phyloP scores from a whole-genome alignment of 345 rosid species.

The Ailanthus altissimus region DNA sequence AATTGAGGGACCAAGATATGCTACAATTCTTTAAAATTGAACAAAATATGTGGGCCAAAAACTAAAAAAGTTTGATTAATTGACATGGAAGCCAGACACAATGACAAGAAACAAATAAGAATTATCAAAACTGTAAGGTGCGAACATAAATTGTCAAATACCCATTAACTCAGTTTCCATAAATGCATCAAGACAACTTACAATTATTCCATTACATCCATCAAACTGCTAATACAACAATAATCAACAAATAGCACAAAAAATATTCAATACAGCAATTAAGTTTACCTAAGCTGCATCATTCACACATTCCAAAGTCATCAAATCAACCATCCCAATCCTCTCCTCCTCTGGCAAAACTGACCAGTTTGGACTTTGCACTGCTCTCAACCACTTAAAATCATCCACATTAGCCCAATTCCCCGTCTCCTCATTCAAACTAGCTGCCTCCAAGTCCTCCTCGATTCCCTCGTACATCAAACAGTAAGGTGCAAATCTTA shows the following conservation, averaged over 20 bases:
- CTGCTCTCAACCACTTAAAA: constrained; percentile 85
- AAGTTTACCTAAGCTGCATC: background rate
- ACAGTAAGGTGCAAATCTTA: constrained; percentile 77
- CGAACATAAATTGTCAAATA: background rate
- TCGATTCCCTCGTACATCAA: constrained; percentile 71
- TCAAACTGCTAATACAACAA: background rate
- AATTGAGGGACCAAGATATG: too few species aligned
- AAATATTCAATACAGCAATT: background rate
- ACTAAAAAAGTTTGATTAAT: background rate
- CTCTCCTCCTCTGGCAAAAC: constrained; percentile 52
- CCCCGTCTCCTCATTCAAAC: constrained; percentile 59
- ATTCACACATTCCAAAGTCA: constrained; percentile 6
- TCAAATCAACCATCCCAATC: constrained; percentile 38
- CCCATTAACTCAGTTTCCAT: background rate
- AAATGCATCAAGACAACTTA: background rate
- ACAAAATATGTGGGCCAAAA: background rate
- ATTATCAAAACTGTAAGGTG: background rate
- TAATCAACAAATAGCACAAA: background rate
- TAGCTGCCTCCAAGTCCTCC: constrained; percentile 59
- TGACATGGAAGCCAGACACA: background rate
- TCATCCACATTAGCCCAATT: constrained; percentile 86
- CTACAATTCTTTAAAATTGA: background rate
- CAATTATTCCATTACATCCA: background rate
- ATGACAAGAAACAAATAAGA: background rate
- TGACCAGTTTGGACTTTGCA: constrained; percentile 40